These are phyloP conservation scores for Diaporthe amygdali DNA, from an alignment of 2,329 filamentous ascomycete genomes.

Conservation along the genomic window DNA sequence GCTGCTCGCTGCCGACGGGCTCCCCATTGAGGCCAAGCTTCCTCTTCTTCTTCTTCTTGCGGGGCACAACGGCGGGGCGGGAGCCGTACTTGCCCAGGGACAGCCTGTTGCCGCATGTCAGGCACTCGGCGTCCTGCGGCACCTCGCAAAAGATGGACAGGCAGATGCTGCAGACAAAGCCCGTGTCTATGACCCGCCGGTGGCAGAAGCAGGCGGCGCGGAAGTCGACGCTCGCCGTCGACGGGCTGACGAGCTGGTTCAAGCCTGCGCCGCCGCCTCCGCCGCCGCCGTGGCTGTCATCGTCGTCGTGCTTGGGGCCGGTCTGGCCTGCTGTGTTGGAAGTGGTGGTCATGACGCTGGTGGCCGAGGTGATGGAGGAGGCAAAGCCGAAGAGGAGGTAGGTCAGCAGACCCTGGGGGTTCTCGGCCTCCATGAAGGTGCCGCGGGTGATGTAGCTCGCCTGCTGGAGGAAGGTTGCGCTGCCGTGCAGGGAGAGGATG, in stretches of 20 bases:
- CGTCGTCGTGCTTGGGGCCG: slow-evolving; percentile 13
- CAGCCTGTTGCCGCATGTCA: slow-evolving; percentile 83
- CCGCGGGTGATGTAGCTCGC: slow-evolving; percentile 70
- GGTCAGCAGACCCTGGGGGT: slow-evolving; percentile 78
- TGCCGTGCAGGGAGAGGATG: slow-evolving; percentile 82
- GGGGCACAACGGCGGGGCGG: slow-evolving; percentile 76
- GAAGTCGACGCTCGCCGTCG: slow-evolving; percentile 89
- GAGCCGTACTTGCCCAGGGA: slow-evolving; percentile 77
- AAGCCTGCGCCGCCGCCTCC: slow-evolving; percentile 19
- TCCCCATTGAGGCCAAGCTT: slow-evolving; percentile 53
- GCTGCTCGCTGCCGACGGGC: slow-evolving; percentile 52
- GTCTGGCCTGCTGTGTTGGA: slow-evolving; percentile 29
- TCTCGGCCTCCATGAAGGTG: slow-evolving; percentile 56
- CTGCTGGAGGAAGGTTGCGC: slow-evolving; percentile 93
- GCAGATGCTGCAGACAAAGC: slow-evolving; percentile 96
- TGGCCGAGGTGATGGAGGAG: slow-evolving; percentile 66
- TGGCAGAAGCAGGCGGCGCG: slow-evolving; percentile 99
- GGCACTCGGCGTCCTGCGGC: slow-evolving; percentile 68
- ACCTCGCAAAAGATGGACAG: slow-evolving; percentile 87
- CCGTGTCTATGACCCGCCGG: slow-evolving; percentile 85
- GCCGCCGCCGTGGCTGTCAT: slow-evolving; percentile 43
- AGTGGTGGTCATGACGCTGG: slow-evolving; percentile 37
- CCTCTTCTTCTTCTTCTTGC: slow-evolving; percentile 78
- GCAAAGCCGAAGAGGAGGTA: slow-evolving; percentile 92
- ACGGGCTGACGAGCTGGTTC: slow-evolving; percentile 74